These are phyloP conservation scores for Lichtheimia ramosa DNA, from an alignment of 371 early-diverging fungal genomes.

Conservation along the genomic window DNA sequence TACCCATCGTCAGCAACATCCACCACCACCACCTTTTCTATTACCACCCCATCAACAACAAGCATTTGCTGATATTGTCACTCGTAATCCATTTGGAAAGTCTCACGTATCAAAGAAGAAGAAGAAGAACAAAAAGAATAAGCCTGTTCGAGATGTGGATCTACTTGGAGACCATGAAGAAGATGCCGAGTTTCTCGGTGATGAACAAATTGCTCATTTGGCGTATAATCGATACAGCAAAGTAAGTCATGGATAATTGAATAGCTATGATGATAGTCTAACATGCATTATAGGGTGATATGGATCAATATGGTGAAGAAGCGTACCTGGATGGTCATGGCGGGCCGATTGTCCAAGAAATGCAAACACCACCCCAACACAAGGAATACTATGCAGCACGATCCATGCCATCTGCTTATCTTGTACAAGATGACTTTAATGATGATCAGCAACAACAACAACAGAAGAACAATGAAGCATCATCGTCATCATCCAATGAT, in stretches of 20 bases:
- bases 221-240: slow-evolving; percentile 10
- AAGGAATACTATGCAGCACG: slow-evolving; percentile 30
- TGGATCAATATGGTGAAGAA: slow-evolving; percentile 37
- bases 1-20: too few relatives aligned
- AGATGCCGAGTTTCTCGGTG: slow-evolving; percentile 45
- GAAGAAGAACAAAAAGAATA: slow-evolving; percentile 12
- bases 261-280: background rate
- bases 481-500: slow-evolving; percentile 2
- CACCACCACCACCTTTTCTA: too few relatives aligned
- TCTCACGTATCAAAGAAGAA: slow-evolving; percentile 9
- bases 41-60: background rate
- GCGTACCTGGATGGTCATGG: slow-evolving; percentile 17
- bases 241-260: background rate
- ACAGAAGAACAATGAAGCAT: background rate
- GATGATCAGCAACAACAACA: slow-evolving; percentile 2
- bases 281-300: slow-evolving; percentile 8
- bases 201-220: slow-evolving; percentile 41
- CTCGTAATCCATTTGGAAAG: slow-evolving; percentile 44
- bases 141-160: slow-evolving; percentile 20
- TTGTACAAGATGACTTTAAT: slow-evolving; percentile 1
- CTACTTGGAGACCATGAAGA: slow-evolving; percentile 25
- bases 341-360: slow-evolving; percentile 31
- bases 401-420: slow-evolving; percentile 21
- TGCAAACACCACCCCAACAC: slow-evolving; percentile 24
- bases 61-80: slow-evolving; percentile 27